Evolutionary conservation across 768 basidiomycete species (phyloP).

Genomic region (Lactifluus echinatus): DNA sequence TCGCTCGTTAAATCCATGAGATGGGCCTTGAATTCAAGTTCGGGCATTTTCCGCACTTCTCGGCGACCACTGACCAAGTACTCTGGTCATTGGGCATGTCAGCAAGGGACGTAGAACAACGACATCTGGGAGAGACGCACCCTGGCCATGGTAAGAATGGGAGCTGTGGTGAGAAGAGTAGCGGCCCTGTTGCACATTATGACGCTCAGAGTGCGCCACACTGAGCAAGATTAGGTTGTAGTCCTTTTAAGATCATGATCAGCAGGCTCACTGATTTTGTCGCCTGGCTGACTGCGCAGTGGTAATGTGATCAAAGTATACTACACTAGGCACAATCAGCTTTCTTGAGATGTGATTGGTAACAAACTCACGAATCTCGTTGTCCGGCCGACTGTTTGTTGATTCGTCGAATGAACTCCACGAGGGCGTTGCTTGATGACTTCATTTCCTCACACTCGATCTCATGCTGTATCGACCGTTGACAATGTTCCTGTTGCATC

Average conservation of each 20-base stretch:
- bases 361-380: neutral
- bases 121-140: neutral
- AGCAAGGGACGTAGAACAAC: neutral
- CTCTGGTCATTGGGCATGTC: neutral
- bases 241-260: neutral
- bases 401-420: slow-evolving; percentile 1
- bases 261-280: neutral
- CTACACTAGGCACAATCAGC: neutral
- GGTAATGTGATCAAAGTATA: neutral
- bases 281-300: neutral
- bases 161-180: neutral
- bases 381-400: neutral
- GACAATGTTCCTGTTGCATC: slow-evolving; percentile 3
- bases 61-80: neutral
- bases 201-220: neutral
- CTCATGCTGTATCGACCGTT: neutral
- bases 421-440: neutral
- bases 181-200: neutral
- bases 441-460: neutral
- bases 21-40: neutral
- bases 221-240: neutral
- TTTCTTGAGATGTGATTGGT: neutral
- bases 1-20: neutral
- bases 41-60: neutral
- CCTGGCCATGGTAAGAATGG: neutral